Evolutionary conservation across 495 filamentous ascomycete species (phyloP).

Genomic region (Pseudevernia furfuracea): DNA sequence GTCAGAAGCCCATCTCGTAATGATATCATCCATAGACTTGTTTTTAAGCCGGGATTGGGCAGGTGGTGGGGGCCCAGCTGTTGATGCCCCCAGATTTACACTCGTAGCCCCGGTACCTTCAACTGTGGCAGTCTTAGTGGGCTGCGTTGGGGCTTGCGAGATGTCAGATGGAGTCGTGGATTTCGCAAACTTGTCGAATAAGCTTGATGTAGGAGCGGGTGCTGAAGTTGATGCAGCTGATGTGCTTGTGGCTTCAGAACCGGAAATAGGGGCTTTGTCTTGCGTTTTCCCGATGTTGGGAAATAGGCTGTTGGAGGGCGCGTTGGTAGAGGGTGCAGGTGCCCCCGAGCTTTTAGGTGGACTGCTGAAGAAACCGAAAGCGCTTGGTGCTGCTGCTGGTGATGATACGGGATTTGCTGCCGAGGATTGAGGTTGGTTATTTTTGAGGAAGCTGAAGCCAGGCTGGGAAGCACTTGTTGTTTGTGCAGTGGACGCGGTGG

Average conservation of each 20-base stretch:
- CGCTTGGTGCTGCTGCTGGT: conserved; percentile 21
- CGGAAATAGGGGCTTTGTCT: conserved; percentile 32
- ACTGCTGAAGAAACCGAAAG: conserved; percentile 22
- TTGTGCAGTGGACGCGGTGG: conserved; percentile 35
- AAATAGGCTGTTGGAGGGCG: conserved; percentile 35
- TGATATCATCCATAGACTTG: conserved; percentile 99
- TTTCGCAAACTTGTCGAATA: conserved; percentile 30
- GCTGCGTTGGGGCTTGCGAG: conserved; percentile 20
- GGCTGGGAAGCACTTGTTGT: conserved; percentile 28
- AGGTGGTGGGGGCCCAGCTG: conserved; percentile 65
- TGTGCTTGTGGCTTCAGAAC: conserved; percentile 29
- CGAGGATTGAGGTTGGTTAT: conserved; percentile 13
- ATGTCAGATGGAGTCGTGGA: conserved; percentile 22
- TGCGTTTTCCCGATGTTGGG: conserved; percentile 30
- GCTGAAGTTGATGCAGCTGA: conserved; percentile 28
- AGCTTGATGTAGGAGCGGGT: conserved; percentile 22
- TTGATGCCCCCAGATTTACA: conserved; percentile 55
- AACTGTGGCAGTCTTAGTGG: conserved; percentile 23
- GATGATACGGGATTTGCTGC: conserved; percentile 17
- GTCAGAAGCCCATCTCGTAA: conserved; percentile 94
- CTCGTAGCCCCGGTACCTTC: conserved; percentile 27
- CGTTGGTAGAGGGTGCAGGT: conserved; percentile 25
- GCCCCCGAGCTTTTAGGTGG: conserved; percentile 22
- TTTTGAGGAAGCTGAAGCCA: conserved; percentile 18
- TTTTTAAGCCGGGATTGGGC: conserved; percentile 85